Evolutionary conservation across 768 basidiomycete genomes (phyloP).

Genomic region (Suillus fuscotomentosus): DNA sequence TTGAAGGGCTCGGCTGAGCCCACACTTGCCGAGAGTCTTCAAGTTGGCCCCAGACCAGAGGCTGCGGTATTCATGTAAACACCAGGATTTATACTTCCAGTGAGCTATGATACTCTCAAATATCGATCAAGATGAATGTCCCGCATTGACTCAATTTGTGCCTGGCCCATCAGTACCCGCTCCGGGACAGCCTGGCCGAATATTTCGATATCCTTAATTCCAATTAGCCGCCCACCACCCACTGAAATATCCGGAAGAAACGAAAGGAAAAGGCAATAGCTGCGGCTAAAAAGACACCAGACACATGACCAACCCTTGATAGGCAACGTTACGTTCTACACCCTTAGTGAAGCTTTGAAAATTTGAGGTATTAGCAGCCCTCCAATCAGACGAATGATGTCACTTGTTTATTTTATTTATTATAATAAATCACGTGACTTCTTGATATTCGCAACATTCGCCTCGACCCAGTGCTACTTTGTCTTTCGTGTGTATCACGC

Average conservation of each 20-base stretch:
- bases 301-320: background rate
- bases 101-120: background rate
- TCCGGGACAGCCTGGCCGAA: slow-evolving; percentile 12
- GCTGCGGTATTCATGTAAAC: slow-evolving; percentile 69
- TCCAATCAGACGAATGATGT: too few species aligned
- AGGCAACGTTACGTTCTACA: background rate
- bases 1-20: slow-evolving; percentile 54
- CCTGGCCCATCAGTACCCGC: background rate
- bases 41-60: slow-evolving; percentile 61
- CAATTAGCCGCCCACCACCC: slow-evolving; percentile 54
- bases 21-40: slow-evolving; percentile 46
- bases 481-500: background rate
- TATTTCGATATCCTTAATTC: slow-evolving; percentile 39
- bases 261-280: slow-evolving; percentile 50
- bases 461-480: background rate
- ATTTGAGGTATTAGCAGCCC: too few species aligned
- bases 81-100: background rate
- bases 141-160: slow-evolving; percentile 35
- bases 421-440: background rate
- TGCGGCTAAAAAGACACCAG: slow-evolving; percentile 39
- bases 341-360: background rate
- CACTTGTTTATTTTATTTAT: too few species aligned
- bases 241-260: slow-evolving; percentile 52
- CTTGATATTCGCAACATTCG: background rate
- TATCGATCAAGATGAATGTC: slow-evolving; percentile 19